Conservation (phyloP, 352 stramenopile species). For the Aphanomyces euteiches region DNA sequence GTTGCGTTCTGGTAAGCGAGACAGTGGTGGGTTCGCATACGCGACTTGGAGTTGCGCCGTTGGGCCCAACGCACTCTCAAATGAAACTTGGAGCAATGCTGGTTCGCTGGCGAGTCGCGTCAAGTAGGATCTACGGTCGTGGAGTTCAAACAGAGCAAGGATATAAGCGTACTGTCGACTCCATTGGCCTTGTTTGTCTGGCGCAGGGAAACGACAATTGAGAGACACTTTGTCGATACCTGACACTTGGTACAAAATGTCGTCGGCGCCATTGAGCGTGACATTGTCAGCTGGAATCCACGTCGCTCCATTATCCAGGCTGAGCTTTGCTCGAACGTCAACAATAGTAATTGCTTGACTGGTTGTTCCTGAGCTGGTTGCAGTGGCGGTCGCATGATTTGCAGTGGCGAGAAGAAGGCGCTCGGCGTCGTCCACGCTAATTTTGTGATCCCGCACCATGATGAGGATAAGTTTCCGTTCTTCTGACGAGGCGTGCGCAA, state of each 20-base stretch:
- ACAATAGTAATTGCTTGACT: slow-evolving; percentile 11
- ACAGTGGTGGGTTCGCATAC: slow-evolving; percentile 14
- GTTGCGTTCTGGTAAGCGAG: not conserved
- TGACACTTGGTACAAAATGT: not conserved
- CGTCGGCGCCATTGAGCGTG: not conserved
- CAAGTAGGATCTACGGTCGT: slow-evolving; percentile 12
- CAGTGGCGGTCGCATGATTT: not conserved
- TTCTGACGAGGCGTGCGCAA: slow-evolving; percentile 1
- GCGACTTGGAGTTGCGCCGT: not conserved
- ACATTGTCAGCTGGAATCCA: slow-evolving; percentile 12
- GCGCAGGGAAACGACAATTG: slow-evolving; percentile 2
- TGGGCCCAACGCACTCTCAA: slow-evolving; percentile 17
- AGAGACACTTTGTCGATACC: slow-evolving; percentile 10
- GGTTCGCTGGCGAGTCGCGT: not conserved
- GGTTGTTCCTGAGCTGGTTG: not conserved
- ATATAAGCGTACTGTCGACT: not conserved
- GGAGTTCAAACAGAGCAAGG: not conserved
- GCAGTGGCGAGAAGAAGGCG: slow-evolving; percentile 17
- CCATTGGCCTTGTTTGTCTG: slow-evolving; percentile 20
- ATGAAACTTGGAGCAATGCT: not conserved
- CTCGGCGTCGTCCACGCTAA: slow-evolving; percentile 19
- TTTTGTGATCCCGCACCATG: slow-evolving; percentile 25
- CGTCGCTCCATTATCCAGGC: slow-evolving; percentile 6
- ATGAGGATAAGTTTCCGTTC: slow-evolving; percentile 18
- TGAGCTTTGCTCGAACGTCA: not conserved